Conservation (phyloP, 2,329 filamentous ascomycete genomes). For the Arthrobotrys iridis region DNA sequence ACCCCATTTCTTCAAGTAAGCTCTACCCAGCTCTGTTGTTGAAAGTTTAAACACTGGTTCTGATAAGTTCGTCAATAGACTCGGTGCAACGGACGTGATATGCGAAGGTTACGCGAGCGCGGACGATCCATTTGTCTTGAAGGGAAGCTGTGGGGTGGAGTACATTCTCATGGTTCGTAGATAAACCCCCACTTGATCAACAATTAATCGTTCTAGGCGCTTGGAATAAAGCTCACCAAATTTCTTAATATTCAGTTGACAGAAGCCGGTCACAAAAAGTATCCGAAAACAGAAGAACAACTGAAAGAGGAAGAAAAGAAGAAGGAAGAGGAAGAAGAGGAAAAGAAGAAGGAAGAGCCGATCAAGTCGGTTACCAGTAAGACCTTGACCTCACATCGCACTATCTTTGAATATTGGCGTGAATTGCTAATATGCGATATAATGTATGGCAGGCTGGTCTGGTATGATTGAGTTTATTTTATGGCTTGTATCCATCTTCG, state of each 20-base stretch:
- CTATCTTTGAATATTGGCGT: not conserved
- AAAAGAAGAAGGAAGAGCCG: slow-evolving; percentile 29
- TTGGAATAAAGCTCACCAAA: not conserved
- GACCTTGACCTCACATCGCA: not conserved
- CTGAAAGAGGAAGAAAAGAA: slow-evolving; percentile 31
- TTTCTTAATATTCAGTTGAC: slow-evolving; percentile 27
- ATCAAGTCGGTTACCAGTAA: not conserved
- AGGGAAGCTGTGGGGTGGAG: slow-evolving; percentile 90
- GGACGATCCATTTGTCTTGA: slow-evolving; percentile 84
- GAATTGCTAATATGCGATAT: not conserved
- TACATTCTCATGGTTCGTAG: slow-evolving; percentile 66
- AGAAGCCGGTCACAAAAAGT: slow-evolving; percentile 50
- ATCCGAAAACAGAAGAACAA: slow-evolving; percentile 41
- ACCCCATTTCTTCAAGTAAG: slow-evolving; percentile 68
- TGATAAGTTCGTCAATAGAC: slow-evolving; percentile 62
- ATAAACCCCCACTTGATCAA: not conserved
- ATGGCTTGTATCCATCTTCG: slow-evolving; percentile 41
- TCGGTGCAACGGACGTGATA: slow-evolving; percentile 86
- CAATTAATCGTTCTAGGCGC: no score
- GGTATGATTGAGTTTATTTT: slow-evolving; percentile 49
- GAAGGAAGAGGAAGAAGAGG: slow-evolving; percentile 22
- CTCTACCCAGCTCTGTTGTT: not conserved
- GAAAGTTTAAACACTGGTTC: not conserved
- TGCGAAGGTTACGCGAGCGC: slow-evolving; percentile 85
- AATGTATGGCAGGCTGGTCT: slow-evolving; percentile 21